A percentile compares a stretch with the other conserved stretches of the same genome.
phyloP scores from a whole-genome alignment of 75 land plant genomes.

The Pinus taeda region DNA sequence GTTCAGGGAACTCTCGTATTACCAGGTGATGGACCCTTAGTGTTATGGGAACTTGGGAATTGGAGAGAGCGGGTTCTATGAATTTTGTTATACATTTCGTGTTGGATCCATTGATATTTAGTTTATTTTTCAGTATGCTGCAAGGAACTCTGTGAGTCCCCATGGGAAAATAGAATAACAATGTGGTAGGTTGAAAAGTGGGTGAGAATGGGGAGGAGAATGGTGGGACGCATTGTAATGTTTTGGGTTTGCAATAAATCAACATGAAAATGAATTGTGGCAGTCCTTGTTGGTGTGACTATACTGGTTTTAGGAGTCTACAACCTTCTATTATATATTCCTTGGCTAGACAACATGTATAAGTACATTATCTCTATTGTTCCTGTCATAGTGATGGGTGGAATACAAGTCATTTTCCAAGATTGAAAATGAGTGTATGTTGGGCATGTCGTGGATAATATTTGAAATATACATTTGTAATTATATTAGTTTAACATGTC shows the following conservation, averaged over 20 bases:
- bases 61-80: background rate
- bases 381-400: no score
- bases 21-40: background rate
- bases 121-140: background rate
- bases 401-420: no score
- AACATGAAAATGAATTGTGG: background rate
- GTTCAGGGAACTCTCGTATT: background rate
- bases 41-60: background rate
- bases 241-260: conserved; percentile 6
- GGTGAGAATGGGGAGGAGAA: background rate
- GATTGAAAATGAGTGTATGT: no score
- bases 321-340: background rate
- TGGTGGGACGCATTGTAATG: background rate
- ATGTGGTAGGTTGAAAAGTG: background rate
- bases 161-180: background rate
- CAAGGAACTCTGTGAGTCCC: background rate
- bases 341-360: no score
- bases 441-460: no score
- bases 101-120: background rate
- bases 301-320: background rate
- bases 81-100: background rate
- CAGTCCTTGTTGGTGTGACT: background rate
- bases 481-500: no score
- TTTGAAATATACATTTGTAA: no score
- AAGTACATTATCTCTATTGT: no score